Base-by-base conservation (phyloP, 106 monocot species). In the Triglochin maritima region DNA sequence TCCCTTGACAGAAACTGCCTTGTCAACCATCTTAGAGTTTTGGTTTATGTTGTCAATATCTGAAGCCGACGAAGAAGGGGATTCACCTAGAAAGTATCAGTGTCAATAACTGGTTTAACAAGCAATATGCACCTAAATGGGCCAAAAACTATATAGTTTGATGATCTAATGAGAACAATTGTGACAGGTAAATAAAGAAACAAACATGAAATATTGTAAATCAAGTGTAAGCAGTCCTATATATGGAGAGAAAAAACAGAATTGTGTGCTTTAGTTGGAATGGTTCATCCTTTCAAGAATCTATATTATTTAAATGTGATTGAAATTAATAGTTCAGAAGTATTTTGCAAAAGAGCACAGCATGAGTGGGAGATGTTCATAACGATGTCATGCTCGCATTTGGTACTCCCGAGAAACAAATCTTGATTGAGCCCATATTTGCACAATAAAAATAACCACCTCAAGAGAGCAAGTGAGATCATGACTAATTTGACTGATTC, bases 11-110 rank as follows among this genome's bases (percentile, higher is more conserved):
- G 70, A 70, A 75, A 80, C 63, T 66, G 64, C 68, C 74, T 94
- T 94, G 54, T 81, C 82, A 47, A 84, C 15, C 44, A 50, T 69
- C 57, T 69, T 72, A 54, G 78, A 77, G 68, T 85, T 90, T 29
- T 29, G 29, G 58, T 88, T 87, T 46, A 87, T 69, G 59, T 86
- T 96, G 70, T 96, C 90, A 76, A 90, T 65, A 76, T 90, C 90
- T 6, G 95, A 96, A 45, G 90, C 81, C 71, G 95, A 96, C 52
- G 95, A 88, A 3, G 95, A 90, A 47, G 95, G 90, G 45, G 90
- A 87, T 58, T 90, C 95, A 67, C 90, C 95, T 96, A 81, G 10
- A 72, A 69, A 51, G 9, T 50, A 43, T 45, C 1, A 5, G 11
- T 8, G 52, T 52, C 7, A 52, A 52, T 52, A 52, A 52, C 9